These are phyloP conservation scores for Populus hybrid DNA, from an alignment of 441 rosid species.

Conservation along the genomic window DNA sequence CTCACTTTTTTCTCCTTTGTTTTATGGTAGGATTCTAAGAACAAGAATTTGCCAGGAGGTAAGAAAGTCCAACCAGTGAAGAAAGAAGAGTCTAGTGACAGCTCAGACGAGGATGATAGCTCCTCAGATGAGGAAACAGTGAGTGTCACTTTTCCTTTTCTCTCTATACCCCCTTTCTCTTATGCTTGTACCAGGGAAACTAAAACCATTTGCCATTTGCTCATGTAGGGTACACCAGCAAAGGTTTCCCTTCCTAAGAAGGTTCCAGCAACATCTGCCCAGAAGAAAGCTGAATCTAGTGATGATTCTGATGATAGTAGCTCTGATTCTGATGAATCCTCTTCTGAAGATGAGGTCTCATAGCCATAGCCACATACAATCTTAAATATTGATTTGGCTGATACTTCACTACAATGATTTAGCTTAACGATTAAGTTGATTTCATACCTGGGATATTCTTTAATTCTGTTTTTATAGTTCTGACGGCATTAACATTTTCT, in stretches of 20 bases:
- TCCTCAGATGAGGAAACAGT: slow-evolving; percentile 32
- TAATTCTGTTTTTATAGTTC: neutral
- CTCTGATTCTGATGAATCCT: slow-evolving; percentile 18
- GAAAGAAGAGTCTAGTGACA: slow-evolving; percentile 33
- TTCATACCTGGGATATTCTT: no score
- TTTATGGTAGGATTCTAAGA: no score
- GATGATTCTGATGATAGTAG: slow-evolving; percentile 6
- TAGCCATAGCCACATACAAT: no score
- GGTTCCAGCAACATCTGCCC: slow-evolving; percentile 10
- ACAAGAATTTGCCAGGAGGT: neutral
- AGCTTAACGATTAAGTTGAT: no score
- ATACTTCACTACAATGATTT: no score
- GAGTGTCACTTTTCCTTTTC: no score
- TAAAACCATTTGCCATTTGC: no score
- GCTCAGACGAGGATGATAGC: slow-evolving; percentile 14
- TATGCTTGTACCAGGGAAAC: no score
- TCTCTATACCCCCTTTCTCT: no score
- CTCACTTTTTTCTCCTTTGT: no score
- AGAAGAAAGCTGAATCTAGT: slow-evolving; percentile 21
- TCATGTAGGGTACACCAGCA: neutral
- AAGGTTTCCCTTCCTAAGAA: slow-evolving; percentile 12
- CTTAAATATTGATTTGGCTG: no score
- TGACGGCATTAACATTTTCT: neutral
- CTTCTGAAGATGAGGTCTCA: slow-evolving; percentile 16
- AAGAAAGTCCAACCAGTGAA: slow-evolving; percentile 25